Evolutionary conservation across 176 grass and related monocot species (phyloP).

Genomic region (Thinopyrum elongatum): DNA sequence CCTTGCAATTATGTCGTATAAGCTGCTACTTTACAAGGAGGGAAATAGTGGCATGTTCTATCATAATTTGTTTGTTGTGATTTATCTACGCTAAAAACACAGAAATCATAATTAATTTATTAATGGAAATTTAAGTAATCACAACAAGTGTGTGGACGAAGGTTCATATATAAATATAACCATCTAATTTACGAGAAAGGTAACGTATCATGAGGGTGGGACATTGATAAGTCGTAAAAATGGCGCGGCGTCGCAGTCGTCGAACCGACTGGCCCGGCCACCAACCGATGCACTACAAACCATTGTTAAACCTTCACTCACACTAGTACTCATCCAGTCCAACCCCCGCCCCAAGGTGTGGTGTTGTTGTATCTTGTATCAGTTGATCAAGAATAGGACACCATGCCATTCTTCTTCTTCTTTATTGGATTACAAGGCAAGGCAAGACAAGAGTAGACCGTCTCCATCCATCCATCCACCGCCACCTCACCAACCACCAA

Average conservation of each 20-base stretch:
- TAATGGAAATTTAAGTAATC: too few relatives aligned
- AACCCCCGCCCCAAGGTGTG: neutral
- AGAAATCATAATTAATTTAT: too few relatives aligned
- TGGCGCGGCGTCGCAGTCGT: neutral
- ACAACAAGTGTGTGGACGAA: too few relatives aligned
- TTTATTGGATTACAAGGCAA: slow-evolving; percentile 11
- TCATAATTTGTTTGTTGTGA: too few relatives aligned
- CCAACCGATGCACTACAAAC: neutral
- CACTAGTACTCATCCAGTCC: neutral
- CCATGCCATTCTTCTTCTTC: neutral
- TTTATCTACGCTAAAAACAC: too few relatives aligned
- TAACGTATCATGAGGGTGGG: neutral
- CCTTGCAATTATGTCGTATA: too few relatives aligned
- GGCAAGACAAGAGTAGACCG: neutral
- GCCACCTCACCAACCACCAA: neutral
- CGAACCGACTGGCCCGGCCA: neutral
- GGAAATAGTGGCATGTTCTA: too few relatives aligned
- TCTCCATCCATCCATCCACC: neutral
- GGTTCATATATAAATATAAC: too few relatives aligned
- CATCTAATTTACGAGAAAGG: too few relatives aligned
- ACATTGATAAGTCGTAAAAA: neutral
- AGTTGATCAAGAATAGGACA: neutral
- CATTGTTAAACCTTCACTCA: neutral
- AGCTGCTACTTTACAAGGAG: too few relatives aligned
- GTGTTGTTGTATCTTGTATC: neutral